Base-by-base conservation (phyloP, 2,329 filamentous ascomycete genomes). In the Hortaea werneckii region DNA sequence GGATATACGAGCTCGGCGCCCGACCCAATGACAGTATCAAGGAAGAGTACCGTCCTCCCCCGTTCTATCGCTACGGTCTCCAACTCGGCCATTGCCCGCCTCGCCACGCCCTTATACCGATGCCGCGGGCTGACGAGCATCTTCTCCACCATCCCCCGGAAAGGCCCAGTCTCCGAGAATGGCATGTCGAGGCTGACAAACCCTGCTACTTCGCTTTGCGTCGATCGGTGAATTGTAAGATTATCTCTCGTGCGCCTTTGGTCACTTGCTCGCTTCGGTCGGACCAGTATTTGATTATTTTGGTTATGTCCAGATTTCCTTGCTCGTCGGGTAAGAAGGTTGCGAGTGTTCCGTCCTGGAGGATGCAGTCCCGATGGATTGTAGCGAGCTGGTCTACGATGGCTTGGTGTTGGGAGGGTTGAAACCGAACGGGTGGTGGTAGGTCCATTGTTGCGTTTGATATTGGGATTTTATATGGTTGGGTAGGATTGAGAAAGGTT, bases 291-390 rank as follows among this genome's bases (percentile, higher is more conserved):
- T 65, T 54, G 29, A 76, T 64, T 35, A 82, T 72, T 57, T 76
- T 77, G 34, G 72, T 67, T 8, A 37, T 6, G 38, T 52, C 46
- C 38, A 50, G 29, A 6, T 37, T 5, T 6, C 46, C 40, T 11
- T 40, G 13, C n/a, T 43, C 11, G 27, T 47, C 64, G 0, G 79
- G 78, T n/a, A 79, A 66, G 57, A 82, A 82, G 4, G 71, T 76
- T 27, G 75, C 75, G 32, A 78, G 69, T 50, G 73, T 75, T 56
- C 71, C 67, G 62, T 79, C 77, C 48, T 72, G 65, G 4, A 72
- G 74, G 58, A 83, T 78, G 63, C 78, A 80, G 10, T 72, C 69
- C 48, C 70, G 73, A 53, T 82, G 79, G 26, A 82, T 68, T 40
- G 71, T 69, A 32, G 77, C 77, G 12, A 82, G 68, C 55, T 77